phyloP scores from a whole-genome alignment of 768 basidiomycete species.

The Dentipellis sp. region DNA sequence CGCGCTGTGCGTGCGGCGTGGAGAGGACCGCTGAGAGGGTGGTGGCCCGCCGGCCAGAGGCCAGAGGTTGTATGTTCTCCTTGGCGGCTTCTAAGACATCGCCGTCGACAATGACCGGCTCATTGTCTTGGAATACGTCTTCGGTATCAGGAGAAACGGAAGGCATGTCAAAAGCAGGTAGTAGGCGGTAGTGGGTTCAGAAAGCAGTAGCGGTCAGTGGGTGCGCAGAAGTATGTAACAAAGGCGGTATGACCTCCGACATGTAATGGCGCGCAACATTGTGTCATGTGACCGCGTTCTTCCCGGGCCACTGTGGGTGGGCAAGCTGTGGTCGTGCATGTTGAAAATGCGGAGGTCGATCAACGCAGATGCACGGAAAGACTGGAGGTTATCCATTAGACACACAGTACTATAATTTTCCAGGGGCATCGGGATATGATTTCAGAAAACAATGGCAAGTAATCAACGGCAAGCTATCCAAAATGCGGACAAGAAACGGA shows the following conservation, averaged over 20 bases:
- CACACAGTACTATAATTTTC: not conserved
- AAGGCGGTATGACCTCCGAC: too few species aligned
- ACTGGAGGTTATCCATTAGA: not conserved
- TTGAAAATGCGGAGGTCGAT: too few species aligned
- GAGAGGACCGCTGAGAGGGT: conserved; percentile 64
- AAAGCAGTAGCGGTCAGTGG: too few species aligned
- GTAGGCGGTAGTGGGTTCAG: too few species aligned
- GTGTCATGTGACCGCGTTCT: too few species aligned
- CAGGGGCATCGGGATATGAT: not conserved
- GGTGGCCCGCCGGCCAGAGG: conserved; percentile 70
- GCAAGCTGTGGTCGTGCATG: too few species aligned
- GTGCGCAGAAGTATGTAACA: too few species aligned
- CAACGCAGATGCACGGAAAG: too few species aligned
- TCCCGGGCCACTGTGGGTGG: too few species aligned
- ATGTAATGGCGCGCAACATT: too few species aligned
- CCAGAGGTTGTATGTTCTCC: conserved; percentile 81
- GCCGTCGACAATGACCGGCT: conserved; percentile 57
- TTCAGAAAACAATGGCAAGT: not conserved
- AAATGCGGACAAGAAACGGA: not conserved
- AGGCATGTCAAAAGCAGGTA: too few species aligned
- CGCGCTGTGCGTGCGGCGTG: conserved; percentile 71
- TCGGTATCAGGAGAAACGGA: not conserved
- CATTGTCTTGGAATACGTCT: conserved; percentile 31
- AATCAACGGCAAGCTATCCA: not conserved
- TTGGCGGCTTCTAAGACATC: conserved; percentile 78